Evolutionary conservation across 176 grass and related monocot genomes (phyloP), one percentile per base, ranked within the genome.

Genomic region (Microstegium vimineum): DNA sequence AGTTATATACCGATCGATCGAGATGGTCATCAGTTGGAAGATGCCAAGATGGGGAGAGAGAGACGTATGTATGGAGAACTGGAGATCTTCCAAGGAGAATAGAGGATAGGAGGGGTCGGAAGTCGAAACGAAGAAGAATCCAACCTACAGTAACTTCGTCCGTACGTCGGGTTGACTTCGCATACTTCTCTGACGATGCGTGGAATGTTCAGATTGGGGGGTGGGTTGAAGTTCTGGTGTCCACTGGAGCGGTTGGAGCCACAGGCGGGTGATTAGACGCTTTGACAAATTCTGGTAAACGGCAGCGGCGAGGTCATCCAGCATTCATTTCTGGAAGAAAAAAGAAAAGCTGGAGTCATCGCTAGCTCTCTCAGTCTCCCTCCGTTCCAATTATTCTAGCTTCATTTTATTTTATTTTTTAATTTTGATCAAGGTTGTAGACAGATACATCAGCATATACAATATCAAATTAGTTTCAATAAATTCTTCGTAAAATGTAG

Each of bases 81-180:
- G 43, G 18, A 1, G 36, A 22, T 2, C 25, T 15, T 52, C 17
- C 49, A 18, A 17, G 10, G 23, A 71, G 69, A 1, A n/a, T n/a
- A n/a, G n/a, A n/a, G n/a, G n/a, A n/a, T n/a, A n/a, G 0, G 72
- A 10, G 10, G 8, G 52, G 3, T 6, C 45, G 14, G n/a, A 47
- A 4, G 4, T 0, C 4, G 45, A 59, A 6, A 25, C 3, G 4
- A 0, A 18, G 13, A 30, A 57, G 43, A 64, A 73, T 67, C 23
- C 49, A 40, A 10, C 23, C 22, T 0, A 11, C 54, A 20, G 8
- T 49, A 80, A 23, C 82, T 76, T 35, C 6, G 40, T 13, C 6
- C 60, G 71, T 85, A 89, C 52, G 62, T 68, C 51, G 26, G 20
- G 82, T 77, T 77, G 77, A 85, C 77, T 66, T 27, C 17, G n/a